Conservation (phyloP, 2,329 filamentous ascomycete genomes). For the Aurifilum marmelostoma region DNA sequence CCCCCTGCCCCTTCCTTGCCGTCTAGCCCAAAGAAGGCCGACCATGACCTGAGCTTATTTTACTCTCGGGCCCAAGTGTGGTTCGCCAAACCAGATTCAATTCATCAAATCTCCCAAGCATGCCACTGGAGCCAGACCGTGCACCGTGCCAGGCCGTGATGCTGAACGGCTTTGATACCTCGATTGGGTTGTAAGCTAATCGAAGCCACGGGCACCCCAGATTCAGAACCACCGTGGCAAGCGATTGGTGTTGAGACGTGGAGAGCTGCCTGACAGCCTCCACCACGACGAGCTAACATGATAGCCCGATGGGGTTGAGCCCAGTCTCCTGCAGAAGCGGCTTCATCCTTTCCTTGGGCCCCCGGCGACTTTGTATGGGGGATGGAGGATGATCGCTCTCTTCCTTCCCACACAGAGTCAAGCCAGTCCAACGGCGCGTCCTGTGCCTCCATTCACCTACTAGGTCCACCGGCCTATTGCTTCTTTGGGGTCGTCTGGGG, state of each 20-base stretch:
- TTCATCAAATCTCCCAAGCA: slow-evolving; percentile 28
- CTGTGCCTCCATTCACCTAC: slow-evolving; percentile 1
- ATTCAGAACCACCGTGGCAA: slow-evolving; percentile 5
- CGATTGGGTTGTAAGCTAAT: slow-evolving; percentile 22
- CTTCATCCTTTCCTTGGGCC: neutral
- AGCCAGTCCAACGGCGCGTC: neutral
- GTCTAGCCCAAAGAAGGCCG: slow-evolving; percentile 15
- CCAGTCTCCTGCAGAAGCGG: slow-evolving; percentile 24
- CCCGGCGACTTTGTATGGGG: slow-evolving; percentile 16
- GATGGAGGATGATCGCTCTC: slow-evolving; percentile 2
- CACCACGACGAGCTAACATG: slow-evolving; percentile 21
- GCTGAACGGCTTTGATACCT: slow-evolving; percentile 15
- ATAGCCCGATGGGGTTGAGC: slow-evolving; percentile 18
- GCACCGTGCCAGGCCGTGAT: neutral
- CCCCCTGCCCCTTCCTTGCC: neutral
- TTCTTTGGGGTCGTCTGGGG: neutral
- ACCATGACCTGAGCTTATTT: slow-evolving; percentile 18
- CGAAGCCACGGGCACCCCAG: slow-evolving; percentile 9
- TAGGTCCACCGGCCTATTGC: slow-evolving; percentile 11
- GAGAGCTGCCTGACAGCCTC: slow-evolving; percentile 20
- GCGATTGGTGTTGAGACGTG: slow-evolving; percentile 12
- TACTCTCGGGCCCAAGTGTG: slow-evolving; percentile 9
- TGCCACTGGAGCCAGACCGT: slow-evolving; percentile 23
- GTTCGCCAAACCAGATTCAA: slow-evolving; percentile 22
- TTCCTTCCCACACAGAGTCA: slow-evolving; percentile 16